A percentile compares a stretch with the other conserved stretches of the same genome.
Conservation (phyloP, 495 filamentous ascomycete genomes). For the Clohesyomyces aquaticus region DNA sequence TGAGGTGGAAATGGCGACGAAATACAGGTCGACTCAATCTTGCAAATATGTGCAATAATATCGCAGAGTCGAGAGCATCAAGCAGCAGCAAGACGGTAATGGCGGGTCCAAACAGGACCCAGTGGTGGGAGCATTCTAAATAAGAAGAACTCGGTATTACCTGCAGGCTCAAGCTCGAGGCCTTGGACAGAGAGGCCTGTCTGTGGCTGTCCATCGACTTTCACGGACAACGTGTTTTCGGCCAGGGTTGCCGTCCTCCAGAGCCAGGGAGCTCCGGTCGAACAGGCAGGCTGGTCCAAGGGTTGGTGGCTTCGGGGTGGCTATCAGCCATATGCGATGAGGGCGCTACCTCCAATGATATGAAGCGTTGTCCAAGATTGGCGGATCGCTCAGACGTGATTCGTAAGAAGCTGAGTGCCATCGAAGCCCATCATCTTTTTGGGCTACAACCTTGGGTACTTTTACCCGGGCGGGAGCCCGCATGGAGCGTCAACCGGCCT, state of each 20-base stretch:
- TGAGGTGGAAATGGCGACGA: conserved; percentile 4
- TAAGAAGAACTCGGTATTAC: conserved; percentile 22
- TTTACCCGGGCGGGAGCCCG: conserved; percentile 38
- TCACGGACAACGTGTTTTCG: conserved; percentile 23
- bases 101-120: conserved; percentile 1
- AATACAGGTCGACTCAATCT: no score
- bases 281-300: not conserved
- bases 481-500: conserved; percentile 24
- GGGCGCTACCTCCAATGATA: conserved; percentile 5
- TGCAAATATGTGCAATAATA: not conserved
- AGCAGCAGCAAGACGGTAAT: not conserved
- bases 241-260: conserved; percentile 9
- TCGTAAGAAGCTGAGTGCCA: conserved; percentile 10
- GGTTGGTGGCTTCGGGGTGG: conserved; percentile 28
- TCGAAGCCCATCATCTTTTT: conserved; percentile 3
- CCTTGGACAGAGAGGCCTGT: conserved; percentile 13
- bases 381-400: conserved; percentile 11
- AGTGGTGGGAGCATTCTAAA: conserved; percentile 28
- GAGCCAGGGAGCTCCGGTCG: conserved; percentile 8
- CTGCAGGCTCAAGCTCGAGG: conserved; percentile 22
- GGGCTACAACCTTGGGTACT: conserved; percentile 6
- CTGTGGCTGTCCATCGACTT: conserved; percentile 11
- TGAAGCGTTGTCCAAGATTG: not conserved
- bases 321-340: not conserved
- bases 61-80: no score